Evolutionary conservation across 192 early-diverging fungal genomes (phyloP).

Genomic region (Podochytrium sp.): DNA sequence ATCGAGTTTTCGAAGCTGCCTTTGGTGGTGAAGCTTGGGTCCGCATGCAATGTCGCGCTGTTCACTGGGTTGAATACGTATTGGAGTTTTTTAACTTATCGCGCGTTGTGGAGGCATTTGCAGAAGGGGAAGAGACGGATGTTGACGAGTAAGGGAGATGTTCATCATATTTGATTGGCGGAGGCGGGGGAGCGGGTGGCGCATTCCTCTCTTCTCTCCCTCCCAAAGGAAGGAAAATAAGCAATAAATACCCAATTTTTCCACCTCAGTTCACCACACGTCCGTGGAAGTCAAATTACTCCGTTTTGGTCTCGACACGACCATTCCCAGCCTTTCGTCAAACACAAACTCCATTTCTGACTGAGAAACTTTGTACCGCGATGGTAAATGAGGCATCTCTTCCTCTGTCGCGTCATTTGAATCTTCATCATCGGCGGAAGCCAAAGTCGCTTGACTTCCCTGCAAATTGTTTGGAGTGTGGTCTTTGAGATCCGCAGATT

Average conservation of each 20-base stretch:
- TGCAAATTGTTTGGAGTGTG: background rate
- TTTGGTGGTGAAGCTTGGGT: slow-evolving; percentile 25
- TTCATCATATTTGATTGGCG: slow-evolving; percentile 34
- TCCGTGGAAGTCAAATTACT: background rate
- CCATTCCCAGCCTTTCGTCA: background rate
- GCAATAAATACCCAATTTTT: no score
- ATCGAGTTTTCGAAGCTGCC: slow-evolving; percentile 6
- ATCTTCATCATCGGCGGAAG: background rate
- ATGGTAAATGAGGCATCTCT: background rate
- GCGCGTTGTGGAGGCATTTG: slow-evolving; percentile 19
- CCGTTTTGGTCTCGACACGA: background rate
- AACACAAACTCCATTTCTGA: background rate
- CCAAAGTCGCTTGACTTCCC: background rate
- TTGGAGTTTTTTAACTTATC: slow-evolving; percentile 37
- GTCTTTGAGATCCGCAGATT: background rate
- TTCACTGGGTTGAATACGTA: slow-evolving; percentile 39
- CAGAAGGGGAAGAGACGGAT: background rate
- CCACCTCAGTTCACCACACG: no score
- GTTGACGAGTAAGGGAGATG: background rate
- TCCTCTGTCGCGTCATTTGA: background rate
- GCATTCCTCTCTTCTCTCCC: no score
- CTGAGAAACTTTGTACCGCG: background rate
- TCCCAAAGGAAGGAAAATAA: no score
- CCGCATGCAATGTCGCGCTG: slow-evolving; percentile 18
- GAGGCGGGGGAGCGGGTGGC: no score